Base-by-base conservation (phyloP, 257 asterid genomes). In the Fraxinus quadrangulata region DNA sequence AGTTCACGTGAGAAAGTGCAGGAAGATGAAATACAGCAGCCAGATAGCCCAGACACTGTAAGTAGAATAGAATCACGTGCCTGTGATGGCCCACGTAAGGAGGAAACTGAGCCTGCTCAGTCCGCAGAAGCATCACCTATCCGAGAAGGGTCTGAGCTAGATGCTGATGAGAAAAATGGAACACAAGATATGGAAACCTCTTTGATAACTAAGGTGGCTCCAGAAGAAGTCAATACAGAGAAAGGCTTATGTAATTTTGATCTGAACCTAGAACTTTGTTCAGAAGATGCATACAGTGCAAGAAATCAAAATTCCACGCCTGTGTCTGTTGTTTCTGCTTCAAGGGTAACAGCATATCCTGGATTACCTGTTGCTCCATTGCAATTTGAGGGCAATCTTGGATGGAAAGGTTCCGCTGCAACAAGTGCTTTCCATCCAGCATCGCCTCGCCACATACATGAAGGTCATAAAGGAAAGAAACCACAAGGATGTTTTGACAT, bases 371-470 rank as follows among this genome's bases (percentile, higher is more conserved):
- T 51, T 78, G 84, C 88, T 69, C 97, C 97, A 0, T 71, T 90
- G 83, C 93, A 90, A 77, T 92, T 90, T 73, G 94, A 90, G 79
- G 97, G 96, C 26, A 86, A 85, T 72, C 93, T 84, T 76, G 96
- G 96, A 13, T 92, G 97, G 97, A 89, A 88, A 88, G 98, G 97
- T 12, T 85, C 96, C 5, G 96, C 97, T 74, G 85, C 87, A 28
- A 89, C 97, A n/a, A 91, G 97, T 80, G 97, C 93, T 72, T 94
- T 89, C 73, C 90, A 86, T 39, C 89, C 96, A 0, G 89, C 92
- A 13, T 89, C 97, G 3, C 94, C 89, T 37, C 88, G 89, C 40
- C 84, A 88, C 75, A 67, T 78, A 36, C 85, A 79, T 59, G 92
- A 86, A 75, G 72, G 68, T 70, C 91, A 89, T 23, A 88, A 84